These are phyloP conservation scores for Ascochyta lentis DNA, from an alignment of 2,329 filamentous ascomycete species.

Conservation along the genomic window DNA sequence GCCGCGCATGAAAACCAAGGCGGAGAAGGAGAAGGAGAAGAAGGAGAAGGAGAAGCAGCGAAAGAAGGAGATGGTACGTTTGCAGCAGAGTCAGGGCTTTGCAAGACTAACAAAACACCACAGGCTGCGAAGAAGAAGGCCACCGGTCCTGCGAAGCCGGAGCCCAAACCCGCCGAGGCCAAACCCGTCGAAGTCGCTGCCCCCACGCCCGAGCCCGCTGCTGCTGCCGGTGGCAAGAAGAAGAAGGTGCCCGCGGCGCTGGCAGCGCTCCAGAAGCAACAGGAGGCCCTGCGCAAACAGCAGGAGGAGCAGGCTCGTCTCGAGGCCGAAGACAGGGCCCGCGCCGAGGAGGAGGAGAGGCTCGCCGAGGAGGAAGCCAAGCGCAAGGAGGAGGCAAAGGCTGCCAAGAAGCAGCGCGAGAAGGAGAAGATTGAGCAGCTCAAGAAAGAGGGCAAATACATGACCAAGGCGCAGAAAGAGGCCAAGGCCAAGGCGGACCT, in stretches of 20 bases:
- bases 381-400: constrained; percentile 74
- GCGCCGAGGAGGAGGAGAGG: constrained; percentile 70
- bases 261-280: constrained; percentile 77
- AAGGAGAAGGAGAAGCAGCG: constrained; percentile 98
- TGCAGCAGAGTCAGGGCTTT: neutral
- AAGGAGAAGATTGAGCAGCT: constrained; percentile 86
- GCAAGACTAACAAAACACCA: constrained; percentile 5
- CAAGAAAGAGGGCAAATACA: constrained; percentile 85
- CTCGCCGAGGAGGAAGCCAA: constrained; percentile 71
- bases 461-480: constrained; percentile 85
- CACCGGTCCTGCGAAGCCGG: constrained; percentile 56
- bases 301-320: constrained; percentile 69
- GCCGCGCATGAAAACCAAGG: constrained; percentile 83
- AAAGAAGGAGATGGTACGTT: constrained; percentile 93
- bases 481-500: constrained; percentile 79
- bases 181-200: constrained; percentile 48
- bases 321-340: constrained; percentile 68
- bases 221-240: constrained; percentile 69
- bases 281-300: constrained; percentile 73
- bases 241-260: constrained; percentile 87
- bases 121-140: constrained; percentile 64
- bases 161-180: constrained; percentile 48
- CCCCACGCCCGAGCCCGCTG: constrained; percentile 42
- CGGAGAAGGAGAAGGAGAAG: constrained; percentile 97
- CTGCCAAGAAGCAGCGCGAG: constrained; percentile 82